Percentiles rank a stretch among this genome's conserved stretches.
Conservation (phyloP, 352 stramenopile species). For the Phytophthora litchii region DNA sequence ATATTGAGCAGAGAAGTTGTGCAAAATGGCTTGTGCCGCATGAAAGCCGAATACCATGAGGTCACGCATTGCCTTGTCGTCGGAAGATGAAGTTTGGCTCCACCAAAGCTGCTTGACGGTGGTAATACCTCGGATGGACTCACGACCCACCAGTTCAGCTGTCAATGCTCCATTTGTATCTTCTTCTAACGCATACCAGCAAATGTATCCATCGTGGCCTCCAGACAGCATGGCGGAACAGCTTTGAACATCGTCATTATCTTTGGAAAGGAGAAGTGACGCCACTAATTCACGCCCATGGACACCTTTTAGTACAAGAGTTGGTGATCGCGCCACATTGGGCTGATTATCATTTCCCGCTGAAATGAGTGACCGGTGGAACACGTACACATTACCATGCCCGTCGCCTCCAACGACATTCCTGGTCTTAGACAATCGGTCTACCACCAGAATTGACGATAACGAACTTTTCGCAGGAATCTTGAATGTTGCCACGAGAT, state of each 20-base stretch:
- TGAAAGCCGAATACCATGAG: constrained; percentile 89
- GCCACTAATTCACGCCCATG: constrained; percentile 78
- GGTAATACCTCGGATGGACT: constrained; percentile 79
- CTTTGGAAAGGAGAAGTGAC: constrained; percentile 48
- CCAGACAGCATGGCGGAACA: constrained; percentile 56
- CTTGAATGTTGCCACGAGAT: constrained; percentile 53
- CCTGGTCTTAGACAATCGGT: constrained; percentile 37
- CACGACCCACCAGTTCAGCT: constrained; percentile 49
- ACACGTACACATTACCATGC: constrained; percentile 73
- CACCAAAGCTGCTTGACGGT: constrained; percentile 77
- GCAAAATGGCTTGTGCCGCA: constrained; percentile 66
- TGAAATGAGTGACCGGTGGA: constrained; percentile 41
- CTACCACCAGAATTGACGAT: constrained; percentile 56
- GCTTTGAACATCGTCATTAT: constrained; percentile 3
- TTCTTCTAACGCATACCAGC: constrained; percentile 48
- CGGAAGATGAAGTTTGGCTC: constrained; percentile 11
- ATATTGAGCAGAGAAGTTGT: constrained; percentile 79
- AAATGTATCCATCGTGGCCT: constrained; percentile 87
- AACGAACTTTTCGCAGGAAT: constrained; percentile 66
- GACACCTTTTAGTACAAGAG: constrained; percentile 48
- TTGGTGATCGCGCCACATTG: constrained; percentile 13
- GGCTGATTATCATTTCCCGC: background rate
- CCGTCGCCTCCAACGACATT: constrained; percentile 79
- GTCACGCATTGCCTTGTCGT: constrained; percentile 27
- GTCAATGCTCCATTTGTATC: constrained; percentile 34